Conservation (phyloP, 805 yeast genomes). For the Suhomyces sp. region DNA sequence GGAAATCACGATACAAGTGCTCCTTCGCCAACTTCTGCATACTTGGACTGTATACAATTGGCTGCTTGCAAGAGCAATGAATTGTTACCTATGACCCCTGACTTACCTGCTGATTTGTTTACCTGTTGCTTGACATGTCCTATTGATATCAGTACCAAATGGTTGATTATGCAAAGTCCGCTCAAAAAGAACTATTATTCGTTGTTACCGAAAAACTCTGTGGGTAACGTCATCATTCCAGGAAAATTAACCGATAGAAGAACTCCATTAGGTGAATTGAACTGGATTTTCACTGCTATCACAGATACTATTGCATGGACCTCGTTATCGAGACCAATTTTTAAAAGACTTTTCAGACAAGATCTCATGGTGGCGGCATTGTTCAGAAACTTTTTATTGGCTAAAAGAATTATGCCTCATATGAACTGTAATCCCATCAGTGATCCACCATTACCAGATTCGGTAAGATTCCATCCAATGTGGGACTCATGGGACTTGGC, state of each 20-base stretch:
- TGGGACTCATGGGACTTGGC: conserved; percentile 99
- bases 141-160: conserved; percentile 86
- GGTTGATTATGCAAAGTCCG: conserved; percentile 87
- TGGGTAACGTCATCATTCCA: conserved; percentile 70
- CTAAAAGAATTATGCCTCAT: conserved; percentile 90
- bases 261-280: conserved; percentile 92
- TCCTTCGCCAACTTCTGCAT: conserved; percentile 65
- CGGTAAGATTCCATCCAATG: conserved; percentile 78
- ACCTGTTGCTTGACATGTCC: conserved; percentile 96
- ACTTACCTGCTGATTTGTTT: conserved; percentile 91
- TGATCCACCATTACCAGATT: conserved; percentile 88
- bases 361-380: conserved; percentile 96
- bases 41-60: conserved; percentile 83
- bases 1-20: conserved; percentile 50
- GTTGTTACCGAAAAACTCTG: conserved; percentile 45
- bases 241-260: conserved; percentile 90
- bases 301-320: conserved; percentile 99
- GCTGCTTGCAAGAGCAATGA: conserved; percentile 92
- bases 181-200: conserved; percentile 51
- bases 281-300: conserved; percentile 97
- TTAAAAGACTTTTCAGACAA: conserved; percentile 88
- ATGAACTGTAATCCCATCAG: conserved; percentile 93
- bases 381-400: conserved; percentile 87
- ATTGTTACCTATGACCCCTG: conserved; percentile 87
- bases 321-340: conserved; percentile 78